Base-by-base conservation (phyloP, 1,139 yeast species). In the Geotrichum citri-aurantii region DNA sequence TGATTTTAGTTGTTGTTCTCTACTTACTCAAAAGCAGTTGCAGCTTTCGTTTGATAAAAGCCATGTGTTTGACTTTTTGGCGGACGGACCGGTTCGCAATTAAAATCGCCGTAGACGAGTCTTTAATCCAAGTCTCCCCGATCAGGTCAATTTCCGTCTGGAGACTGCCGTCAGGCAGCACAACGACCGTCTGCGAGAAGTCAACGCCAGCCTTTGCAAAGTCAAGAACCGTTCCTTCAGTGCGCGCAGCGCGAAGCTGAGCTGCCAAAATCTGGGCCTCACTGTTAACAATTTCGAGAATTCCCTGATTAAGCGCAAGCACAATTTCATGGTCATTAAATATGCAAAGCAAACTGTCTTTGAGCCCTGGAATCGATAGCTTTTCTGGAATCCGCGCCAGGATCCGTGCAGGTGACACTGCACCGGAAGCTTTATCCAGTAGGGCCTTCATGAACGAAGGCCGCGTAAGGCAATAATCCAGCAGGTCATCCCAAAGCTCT, bases 401-500 rank as follows among this genome's bases (percentile, higher is more conserved):
- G 14, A 92, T 84, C 1, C 81, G 79, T 11, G 85, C 78, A 0
- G 95, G 91, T 65, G 87, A 87, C 60, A 90, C 84, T 59, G 76
- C 67, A 6, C 58, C 61, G 1, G 61, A 54, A 1, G 88, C 84
- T 58, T 83, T 78, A 62, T 87, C 86, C 59, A 93, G 79, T 55
- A 93, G 76, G 2, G 88, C 87, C 62, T 83, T 82, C 58, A 92
- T 85, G 69, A 89, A 91, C 17, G 77, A 76, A 0, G 97, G 95
- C 65, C 84, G 84, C 50, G 80, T 78, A 75, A 86, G 79, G 21
- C 96, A 85, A 69, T 86, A 84, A 19, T 82, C 83, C 12, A 92
- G 74, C 61, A 93, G 76, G 52, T 84, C 83, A 52, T 83, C 83
- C 96, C 97, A 92, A 11, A 91, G 75, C 21, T 88, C 95, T 37